Base-by-base conservation (phyloP, 1,139 yeast genomes). In the Kluyveromyces sp. region DNA sequence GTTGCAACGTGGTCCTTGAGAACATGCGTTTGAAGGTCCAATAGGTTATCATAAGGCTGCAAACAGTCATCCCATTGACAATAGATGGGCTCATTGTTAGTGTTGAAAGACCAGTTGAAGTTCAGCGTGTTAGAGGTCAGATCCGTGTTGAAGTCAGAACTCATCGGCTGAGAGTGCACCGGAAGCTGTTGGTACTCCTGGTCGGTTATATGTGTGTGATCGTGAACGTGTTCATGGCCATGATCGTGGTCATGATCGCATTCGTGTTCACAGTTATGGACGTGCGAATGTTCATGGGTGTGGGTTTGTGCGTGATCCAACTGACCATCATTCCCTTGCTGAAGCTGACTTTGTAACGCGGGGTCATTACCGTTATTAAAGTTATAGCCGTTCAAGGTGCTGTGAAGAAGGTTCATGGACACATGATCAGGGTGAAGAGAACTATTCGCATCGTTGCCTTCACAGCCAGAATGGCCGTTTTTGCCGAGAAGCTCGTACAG, bases 41-140 rank as follows among this genome's bases (percentile, higher is more conserved):
- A 65, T 34, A 74, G 66, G 41, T 69, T 71, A 20, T 72, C 62
- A 46, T 60, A 64, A 19, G 61, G 58, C 22, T 64, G 49, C 0
- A 51, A 58, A 55, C 85, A 80, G 41, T 73, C 67, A 34, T 75
- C 77, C 85, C 85, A 80, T 55, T 73, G 71, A 57, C 85, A 79
- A 13, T 49, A 42, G 4, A 58, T 39, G 11, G 45, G 35, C 16
- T 49, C 46, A 6, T 43, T 47, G 19, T 56, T 53, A 18, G 57
- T 58, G 39, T 58, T 61, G 48, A 63, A 63, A 33, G 54, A 60
- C 69, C 70, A 67, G 42, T 65, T 66, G 47, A 66, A 67, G 45
- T 64, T 59, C 4, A 66, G 61, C 3, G 63, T 54, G 37, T 52
- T 57, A 13, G 48, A 13, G 3, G 16, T 32, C 30, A 33, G n/a